phyloP scores from a whole-genome alignment of 2,329 filamentous ascomycete genomes.

The Coniochaeta pulveracea region DNA sequence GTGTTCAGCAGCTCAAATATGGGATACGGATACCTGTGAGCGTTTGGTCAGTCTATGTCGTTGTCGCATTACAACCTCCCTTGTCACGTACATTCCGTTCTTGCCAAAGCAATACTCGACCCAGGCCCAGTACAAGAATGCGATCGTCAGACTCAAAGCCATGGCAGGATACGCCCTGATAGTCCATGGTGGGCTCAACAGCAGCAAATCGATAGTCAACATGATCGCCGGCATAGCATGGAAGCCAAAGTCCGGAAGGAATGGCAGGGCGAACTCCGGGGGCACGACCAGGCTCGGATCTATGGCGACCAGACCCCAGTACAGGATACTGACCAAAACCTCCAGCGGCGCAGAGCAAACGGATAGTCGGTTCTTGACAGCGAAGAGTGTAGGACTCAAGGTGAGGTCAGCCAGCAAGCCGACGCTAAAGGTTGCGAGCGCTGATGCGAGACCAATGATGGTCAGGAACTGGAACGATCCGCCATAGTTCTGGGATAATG shows the following conservation, averaged over 20 bases:
- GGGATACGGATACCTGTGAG: constrained; percentile 69
- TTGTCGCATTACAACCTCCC: not conserved
- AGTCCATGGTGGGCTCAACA: constrained; percentile 64
- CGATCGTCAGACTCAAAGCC: constrained; percentile 43
- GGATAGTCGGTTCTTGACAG: constrained; percentile 54
- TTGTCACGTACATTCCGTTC: constrained; percentile 41
- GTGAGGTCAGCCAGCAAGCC: constrained; percentile 56
- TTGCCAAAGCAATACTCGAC: constrained; percentile 58
- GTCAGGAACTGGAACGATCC: constrained; percentile 64
- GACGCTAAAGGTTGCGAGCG: constrained; percentile 47
- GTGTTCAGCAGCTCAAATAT: constrained; percentile 62
- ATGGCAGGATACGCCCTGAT: constrained; percentile 49
- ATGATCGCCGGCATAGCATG: constrained; percentile 56
- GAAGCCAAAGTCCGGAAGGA: constrained; percentile 48
- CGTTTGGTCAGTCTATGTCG: not conserved
- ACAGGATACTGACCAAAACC: constrained; percentile 58
- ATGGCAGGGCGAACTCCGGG: constrained; percentile 41
- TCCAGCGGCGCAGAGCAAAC: constrained; percentile 58
- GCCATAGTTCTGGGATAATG: constrained; percentile 49
- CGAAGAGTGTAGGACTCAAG: constrained; percentile 45
- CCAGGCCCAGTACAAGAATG: constrained; percentile 66
- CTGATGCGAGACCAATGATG: constrained; percentile 56
- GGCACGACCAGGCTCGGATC: constrained; percentile 41
- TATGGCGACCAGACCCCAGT: constrained; percentile 56
- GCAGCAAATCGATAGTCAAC: constrained; percentile 51